A percentile compares a stretch with the other conserved stretches of the same genome.
These are phyloP conservation scores for Ogataea hybrid DNA, from an alignment of 1,139 yeast species.

Conservation along the genomic window DNA sequence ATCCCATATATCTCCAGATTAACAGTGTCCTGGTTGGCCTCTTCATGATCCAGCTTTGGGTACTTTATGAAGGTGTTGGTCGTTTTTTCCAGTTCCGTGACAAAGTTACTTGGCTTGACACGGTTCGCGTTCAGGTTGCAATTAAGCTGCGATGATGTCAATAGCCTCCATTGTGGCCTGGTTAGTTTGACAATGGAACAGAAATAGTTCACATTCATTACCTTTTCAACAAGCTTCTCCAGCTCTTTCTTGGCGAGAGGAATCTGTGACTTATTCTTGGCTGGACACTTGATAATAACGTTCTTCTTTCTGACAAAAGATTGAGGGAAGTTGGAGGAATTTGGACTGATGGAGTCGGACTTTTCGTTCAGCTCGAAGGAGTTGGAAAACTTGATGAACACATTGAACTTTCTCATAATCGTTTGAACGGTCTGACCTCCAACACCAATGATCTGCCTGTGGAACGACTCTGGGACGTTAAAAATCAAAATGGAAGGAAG, in stretches of 20 bases:
- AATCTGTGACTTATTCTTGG: constrained; percentile 71
- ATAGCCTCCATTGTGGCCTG: constrained; percentile 32
- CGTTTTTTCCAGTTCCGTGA: constrained; percentile 59
- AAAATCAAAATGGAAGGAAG: constrained; percentile 81
- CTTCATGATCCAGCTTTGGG: constrained; percentile 47
- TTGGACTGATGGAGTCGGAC: constrained; percentile 28
- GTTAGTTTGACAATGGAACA: constrained; percentile 26
- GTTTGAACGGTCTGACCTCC: constrained; percentile 91
- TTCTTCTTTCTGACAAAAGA: constrained; percentile 68
- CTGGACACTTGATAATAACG: constrained; percentile 88
- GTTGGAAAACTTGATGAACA: constrained; percentile 85
- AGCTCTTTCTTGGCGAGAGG: constrained; percentile 64
- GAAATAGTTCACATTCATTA: constrained; percentile 38
- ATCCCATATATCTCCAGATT: constrained; percentile 61
- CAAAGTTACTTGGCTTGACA: constrained; percentile 37
- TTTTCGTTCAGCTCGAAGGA: constrained; percentile 50
- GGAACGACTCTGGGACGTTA: constrained; percentile 91
- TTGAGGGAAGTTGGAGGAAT: constrained; percentile 34
- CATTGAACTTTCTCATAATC: constrained; percentile 91
- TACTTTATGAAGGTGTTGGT: constrained; percentile 64
- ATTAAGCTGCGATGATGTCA: constrained; percentile 34
- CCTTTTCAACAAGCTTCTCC: constrained; percentile 49
- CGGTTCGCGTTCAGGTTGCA: constrained; percentile 25
- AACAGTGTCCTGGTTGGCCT: constrained; percentile 18
- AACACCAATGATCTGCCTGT: constrained; percentile 90